Conservation (phyloP, 257 asterid genomes). For the Solanum lignicaule region DNA sequence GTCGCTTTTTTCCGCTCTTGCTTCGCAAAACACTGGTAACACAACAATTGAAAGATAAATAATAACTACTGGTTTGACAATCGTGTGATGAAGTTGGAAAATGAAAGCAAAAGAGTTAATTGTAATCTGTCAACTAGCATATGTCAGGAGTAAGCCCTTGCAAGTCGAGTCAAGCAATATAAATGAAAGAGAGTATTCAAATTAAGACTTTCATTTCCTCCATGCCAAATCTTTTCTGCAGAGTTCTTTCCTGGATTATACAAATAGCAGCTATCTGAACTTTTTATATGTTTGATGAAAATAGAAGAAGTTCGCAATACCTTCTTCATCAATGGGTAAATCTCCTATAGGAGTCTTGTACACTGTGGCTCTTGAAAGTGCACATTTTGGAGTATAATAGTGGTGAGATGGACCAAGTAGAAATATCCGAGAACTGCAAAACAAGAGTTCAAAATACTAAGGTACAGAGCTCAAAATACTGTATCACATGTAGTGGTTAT, state of each 20-base stretch:
- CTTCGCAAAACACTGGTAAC: neutral
- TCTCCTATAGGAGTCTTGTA: constrained; percentile 96
- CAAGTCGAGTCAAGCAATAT: neutral
- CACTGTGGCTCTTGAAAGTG: constrained; percentile 71
- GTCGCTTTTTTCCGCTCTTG: neutral
- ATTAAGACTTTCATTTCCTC: neutral
- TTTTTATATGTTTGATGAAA: neutral
- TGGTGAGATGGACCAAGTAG: constrained; percentile 99
- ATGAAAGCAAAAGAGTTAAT: neutral
- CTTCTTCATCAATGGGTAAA: constrained; percentile 84
- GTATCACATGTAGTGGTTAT: neutral
- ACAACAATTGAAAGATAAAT: neutral
- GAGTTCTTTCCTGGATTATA: neutral
- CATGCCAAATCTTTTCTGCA: neutral
- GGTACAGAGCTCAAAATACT: neutral
- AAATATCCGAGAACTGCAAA: constrained; percentile 80
- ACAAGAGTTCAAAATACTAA: neutral
- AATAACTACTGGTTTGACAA: neutral
- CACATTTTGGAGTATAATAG: constrained; percentile 81
- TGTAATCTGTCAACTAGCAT: neutral
- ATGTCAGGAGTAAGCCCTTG: neutral
- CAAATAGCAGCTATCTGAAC: neutral
- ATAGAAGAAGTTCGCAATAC: constrained; percentile 19
- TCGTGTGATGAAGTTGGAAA: neutral
- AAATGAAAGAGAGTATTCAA: neutral